These are phyloP conservation scores for Discostella stelligera DNA, from an alignment of 352 stramenopile genomes.

Conservation along the genomic window DNA sequence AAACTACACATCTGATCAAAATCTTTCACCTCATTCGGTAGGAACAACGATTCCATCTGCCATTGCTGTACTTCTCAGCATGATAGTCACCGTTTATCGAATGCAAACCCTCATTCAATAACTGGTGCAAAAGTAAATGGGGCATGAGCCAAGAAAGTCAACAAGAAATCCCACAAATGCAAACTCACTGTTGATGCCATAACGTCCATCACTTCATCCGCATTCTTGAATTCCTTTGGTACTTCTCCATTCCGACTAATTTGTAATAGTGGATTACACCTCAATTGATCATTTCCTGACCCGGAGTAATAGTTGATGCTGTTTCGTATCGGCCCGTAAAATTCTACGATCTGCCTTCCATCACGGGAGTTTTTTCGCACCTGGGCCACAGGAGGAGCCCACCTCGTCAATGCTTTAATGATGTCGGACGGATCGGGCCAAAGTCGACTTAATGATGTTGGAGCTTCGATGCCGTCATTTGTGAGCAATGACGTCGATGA, in stretches of 20 bases:
- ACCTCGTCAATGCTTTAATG: slow-evolving; percentile 51
- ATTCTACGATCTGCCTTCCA: slow-evolving; percentile 26
- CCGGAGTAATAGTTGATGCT: background rate
- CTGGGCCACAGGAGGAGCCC: slow-evolving; percentile 32
- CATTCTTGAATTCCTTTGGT: slow-evolving; percentile 38
- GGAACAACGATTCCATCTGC: slow-evolving; percentile 39
- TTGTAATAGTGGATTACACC: slow-evolving; percentile 31
- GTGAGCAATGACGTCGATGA: slow-evolving; percentile 13
- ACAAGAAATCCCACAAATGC: background rate
- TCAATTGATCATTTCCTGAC: background rate
- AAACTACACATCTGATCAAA: background rate
- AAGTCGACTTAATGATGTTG: slow-evolving; percentile 42
- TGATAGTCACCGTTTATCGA: slow-evolving; percentile 53
- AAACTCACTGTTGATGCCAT: slow-evolving; percentile 11
- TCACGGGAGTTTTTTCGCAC: slow-evolving; percentile 10
- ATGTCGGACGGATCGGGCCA: slow-evolving; percentile 55
- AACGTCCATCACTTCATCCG: slow-evolving; percentile 38
- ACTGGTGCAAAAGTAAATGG: background rate
- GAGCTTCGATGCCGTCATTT: slow-evolving; percentile 5
- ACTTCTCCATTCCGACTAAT: background rate
- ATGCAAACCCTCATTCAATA: slow-evolving; percentile 44
- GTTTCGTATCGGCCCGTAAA: slow-evolving; percentile 30
- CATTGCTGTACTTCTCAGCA: slow-evolving; percentile 27
- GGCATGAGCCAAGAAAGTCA: background rate
- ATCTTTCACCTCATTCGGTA: slow-evolving; percentile 34